Percentiles rank a stretch among this genome's conserved stretches.
Evolutionary conservation across 106 monocot species (phyloP).

Genomic region (Acanthochlamys bracteata): DNA sequence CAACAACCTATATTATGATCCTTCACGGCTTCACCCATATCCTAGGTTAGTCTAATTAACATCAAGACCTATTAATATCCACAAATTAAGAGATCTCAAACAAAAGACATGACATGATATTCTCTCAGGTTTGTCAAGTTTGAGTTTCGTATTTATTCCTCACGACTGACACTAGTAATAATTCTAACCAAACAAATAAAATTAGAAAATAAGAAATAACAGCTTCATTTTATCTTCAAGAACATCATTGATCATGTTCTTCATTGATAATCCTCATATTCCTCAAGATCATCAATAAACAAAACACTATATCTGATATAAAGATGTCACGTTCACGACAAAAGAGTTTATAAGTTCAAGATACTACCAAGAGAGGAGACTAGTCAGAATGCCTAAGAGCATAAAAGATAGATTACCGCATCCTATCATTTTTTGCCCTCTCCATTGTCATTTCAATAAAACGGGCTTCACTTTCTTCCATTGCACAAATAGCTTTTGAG

Average conservation of each 20-base stretch:
- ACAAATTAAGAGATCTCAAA: no score
- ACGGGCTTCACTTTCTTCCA: constrained; percentile 86
- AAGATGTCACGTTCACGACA: constrained; percentile 98
- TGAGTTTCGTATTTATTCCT: background rate
- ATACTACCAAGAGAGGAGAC: background rate
- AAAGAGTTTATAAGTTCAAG: constrained; percentile 5
- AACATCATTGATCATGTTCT: constrained; percentile 31
- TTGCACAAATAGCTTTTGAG: constrained; percentile 72
- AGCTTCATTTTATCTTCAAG: constrained; percentile 32
- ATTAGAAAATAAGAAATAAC: background rate
- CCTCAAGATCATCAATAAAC: constrained; percentile 94
- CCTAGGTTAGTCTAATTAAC: no score
- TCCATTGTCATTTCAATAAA: constrained; percentile 71
- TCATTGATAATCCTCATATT: constrained; percentile 81
- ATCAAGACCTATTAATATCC: no score
- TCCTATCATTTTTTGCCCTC: constrained; percentile 94
- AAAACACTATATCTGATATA: constrained; percentile 75
- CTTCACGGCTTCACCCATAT: no score
- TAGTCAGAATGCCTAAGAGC: background rate
- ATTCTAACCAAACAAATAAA: background rate
- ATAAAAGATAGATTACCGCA: constrained; percentile 46
- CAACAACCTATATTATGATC: no score
- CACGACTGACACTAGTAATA: background rate
- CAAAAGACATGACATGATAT: no score
- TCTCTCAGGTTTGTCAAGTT: no score